Evolutionary conservation across 2,329 filamentous ascomycete genomes (phyloP).

Genomic region (Alternaria panax): DNA sequence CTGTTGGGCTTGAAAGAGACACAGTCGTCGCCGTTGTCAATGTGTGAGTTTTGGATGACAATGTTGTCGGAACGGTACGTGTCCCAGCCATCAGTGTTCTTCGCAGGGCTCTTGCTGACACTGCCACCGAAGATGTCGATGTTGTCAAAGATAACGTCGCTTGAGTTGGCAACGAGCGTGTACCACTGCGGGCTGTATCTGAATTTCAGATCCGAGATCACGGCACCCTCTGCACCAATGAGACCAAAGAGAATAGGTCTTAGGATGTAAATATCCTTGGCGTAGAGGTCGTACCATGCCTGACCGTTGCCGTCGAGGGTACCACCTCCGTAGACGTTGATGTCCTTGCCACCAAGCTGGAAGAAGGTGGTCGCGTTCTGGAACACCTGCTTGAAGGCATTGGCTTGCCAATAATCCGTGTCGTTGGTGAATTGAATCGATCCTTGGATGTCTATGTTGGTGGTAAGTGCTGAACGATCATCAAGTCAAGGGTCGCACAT

Average conservation of each 20-base stretch:
- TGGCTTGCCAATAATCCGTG: constrained; percentile 71
- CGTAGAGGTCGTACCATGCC: constrained; percentile 70
- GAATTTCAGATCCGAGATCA: constrained; percentile 67
- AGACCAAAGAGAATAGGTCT: constrained; percentile 66
- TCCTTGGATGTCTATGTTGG: constrained; percentile 61
- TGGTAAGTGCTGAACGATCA: constrained; percentile 2
- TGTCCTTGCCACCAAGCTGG: constrained; percentile 69
- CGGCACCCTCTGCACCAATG: constrained; percentile 64
- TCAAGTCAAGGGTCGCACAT: constrained; percentile 10
- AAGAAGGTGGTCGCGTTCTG: constrained; percentile 74
- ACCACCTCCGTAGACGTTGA: constrained; percentile 73
- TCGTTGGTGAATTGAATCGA: constrained; percentile 70
- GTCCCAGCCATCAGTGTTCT: constrained; percentile 72
- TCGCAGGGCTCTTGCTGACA: constrained; percentile 61
- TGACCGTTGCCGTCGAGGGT: constrained; percentile 70
- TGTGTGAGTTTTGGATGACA: constrained; percentile 71
- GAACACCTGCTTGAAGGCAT: constrained; percentile 69
- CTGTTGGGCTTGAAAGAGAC: constrained; percentile 78
- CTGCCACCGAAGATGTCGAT: constrained; percentile 66
- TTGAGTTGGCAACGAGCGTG: constrained; percentile 71
- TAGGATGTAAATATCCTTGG: constrained; percentile 63
- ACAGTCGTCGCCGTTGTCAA: constrained; percentile 73
- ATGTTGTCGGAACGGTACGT: constrained; percentile 68
- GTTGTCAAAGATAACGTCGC: constrained; percentile 68
- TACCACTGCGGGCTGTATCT: constrained; percentile 69